These are phyloP conservation scores for Penicillium sp. DNA, from an alignment of 2,329 filamentous ascomycete genomes.

Conservation along the genomic window DNA sequence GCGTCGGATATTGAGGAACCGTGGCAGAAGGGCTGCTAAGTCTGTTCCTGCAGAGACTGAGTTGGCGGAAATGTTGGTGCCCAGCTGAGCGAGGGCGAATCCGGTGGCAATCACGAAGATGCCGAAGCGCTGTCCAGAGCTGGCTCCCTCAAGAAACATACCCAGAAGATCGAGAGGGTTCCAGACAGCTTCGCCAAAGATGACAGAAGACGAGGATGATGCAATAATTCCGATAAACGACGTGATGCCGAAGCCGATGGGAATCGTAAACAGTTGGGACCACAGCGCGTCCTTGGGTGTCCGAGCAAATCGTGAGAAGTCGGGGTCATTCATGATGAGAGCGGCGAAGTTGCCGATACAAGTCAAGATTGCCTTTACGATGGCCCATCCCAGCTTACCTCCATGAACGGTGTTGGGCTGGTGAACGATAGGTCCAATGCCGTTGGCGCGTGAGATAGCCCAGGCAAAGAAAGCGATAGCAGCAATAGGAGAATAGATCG, in stretches of 20 bases:
- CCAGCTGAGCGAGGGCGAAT: slow-evolving; percentile 73
- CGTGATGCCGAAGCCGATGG: slow-evolving; percentile 66
- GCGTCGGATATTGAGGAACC: slow-evolving; percentile 76
- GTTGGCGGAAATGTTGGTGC: slow-evolving; percentile 83
- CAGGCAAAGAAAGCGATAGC: slow-evolving; percentile 83
- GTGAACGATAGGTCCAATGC: slow-evolving; percentile 73
- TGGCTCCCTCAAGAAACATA: slow-evolving; percentile 62
- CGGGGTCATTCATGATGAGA: slow-evolving; percentile 71
- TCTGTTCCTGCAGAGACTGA: slow-evolving; percentile 77
- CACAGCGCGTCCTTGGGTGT: slow-evolving; percentile 71
- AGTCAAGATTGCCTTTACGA: slow-evolving; percentile 80
- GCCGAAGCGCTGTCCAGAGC: slow-evolving; percentile 63
- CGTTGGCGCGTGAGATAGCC: slow-evolving; percentile 74
- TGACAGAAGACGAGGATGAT: slow-evolving; percentile 59
- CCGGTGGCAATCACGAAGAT: slow-evolving; percentile 67
- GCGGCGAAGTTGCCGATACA: slow-evolving; percentile 88
- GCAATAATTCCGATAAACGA: slow-evolving; percentile 81
- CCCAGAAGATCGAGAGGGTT: slow-evolving; percentile 64
- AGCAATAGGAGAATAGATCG: slow-evolving; percentile 74
- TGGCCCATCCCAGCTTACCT: slow-evolving; percentile 68
- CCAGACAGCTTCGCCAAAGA: slow-evolving; percentile 65
- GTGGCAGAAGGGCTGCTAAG: slow-evolving; percentile 71
- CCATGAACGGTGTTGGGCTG: slow-evolving; percentile 60
- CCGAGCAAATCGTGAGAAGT: slow-evolving; percentile 76
- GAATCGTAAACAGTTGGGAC: slow-evolving; percentile 72